These are phyloP conservation scores for Ormosia semicastrata DNA, from an alignment of 306 rosid species.

Conservation along the genomic window DNA sequence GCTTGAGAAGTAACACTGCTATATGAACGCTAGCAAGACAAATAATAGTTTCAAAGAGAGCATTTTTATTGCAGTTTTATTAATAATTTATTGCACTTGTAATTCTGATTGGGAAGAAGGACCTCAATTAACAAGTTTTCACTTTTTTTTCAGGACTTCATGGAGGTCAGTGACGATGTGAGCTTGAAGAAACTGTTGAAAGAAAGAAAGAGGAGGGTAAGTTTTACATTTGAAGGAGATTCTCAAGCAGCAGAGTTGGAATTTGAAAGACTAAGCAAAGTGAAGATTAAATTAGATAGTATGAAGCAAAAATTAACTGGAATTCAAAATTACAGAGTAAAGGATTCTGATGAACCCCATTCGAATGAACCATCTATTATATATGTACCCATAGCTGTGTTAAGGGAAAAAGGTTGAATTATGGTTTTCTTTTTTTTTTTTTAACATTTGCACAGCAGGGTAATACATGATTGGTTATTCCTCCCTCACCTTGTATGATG, in stretches of 20 bases:
- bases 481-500: constrained; percentile 12
- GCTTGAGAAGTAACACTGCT: background rate
- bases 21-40: background rate
- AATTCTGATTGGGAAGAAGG: background rate
- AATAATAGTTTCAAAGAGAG: background rate
- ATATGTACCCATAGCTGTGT: constrained; percentile 75
- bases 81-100: background rate
- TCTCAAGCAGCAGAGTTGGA: constrained; percentile 56
- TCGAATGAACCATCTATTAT: constrained; percentile 39
- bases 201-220: constrained; percentile 46
- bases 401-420: constrained; percentile 61
- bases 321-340: constrained; percentile 37
- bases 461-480: background rate
- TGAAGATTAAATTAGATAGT: constrained; percentile 47
- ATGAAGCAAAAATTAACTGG: constrained; percentile 48
- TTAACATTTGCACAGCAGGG: background rate
- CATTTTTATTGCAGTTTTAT: background rate
- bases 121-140: background rate
- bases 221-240: constrained; percentile 35
- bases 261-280: constrained; percentile 66
- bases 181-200: constrained; percentile 74
- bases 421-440: background rate
- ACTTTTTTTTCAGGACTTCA: constrained; percentile 44
- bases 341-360: constrained; percentile 33
- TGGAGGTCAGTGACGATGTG: constrained; percentile 61